phyloP scores from a whole-genome alignment of 2,329 filamentous ascomycete species.

The Trichoderma sp. region DNA sequence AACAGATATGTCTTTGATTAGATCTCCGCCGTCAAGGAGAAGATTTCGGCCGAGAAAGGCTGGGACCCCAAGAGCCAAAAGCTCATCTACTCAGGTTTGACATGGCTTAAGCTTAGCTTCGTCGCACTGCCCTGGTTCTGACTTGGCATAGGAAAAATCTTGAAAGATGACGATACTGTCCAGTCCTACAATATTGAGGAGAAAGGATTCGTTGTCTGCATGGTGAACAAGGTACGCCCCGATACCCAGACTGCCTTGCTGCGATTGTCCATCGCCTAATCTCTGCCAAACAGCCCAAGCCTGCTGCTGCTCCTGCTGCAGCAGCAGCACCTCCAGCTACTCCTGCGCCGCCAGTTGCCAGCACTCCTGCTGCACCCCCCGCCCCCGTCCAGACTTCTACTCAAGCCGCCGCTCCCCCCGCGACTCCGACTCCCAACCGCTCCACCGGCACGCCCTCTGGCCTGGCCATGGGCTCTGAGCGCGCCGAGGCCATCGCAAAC shows the following conservation, averaged over 20 bases:
- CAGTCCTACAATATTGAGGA: slow-evolving; percentile 98
- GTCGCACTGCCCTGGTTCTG: slow-evolving; percentile 24
- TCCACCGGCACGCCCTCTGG: slow-evolving; percentile 50
- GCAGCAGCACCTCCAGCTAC: slow-evolving; percentile 59
- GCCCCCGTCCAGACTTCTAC: slow-evolving; percentile 45
- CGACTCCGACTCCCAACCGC: slow-evolving; percentile 55
- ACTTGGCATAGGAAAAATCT: slow-evolving; percentile 77
- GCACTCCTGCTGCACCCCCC: slow-evolving; percentile 59
- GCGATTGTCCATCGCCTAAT: not conserved
- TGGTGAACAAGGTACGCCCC: slow-evolving; percentile 84
- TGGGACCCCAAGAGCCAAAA: slow-evolving; percentile 91
- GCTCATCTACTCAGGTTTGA: slow-evolving; percentile 93
- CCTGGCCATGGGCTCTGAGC: slow-evolving; percentile 81
- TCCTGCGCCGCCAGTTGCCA: slow-evolving; percentile 52
- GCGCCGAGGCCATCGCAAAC: slow-evolving; percentile 77
- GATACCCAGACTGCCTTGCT: not conserved
- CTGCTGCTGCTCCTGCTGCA: slow-evolving; percentile 53
- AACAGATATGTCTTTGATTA: slow-evolving; percentile 35
- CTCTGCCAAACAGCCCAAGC: slow-evolving; percentile 40
- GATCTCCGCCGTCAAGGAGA: slow-evolving; percentile 89
- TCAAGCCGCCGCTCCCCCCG: slow-evolving; percentile 48
- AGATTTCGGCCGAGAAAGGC: slow-evolving; percentile 87
- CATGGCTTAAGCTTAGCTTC: not conserved
- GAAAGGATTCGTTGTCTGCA: slow-evolving; percentile 99
- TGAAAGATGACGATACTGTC: slow-evolving; percentile 96